Conservation (phyloP, 305 asterid genomes). For the Galium porrigens region DNA sequence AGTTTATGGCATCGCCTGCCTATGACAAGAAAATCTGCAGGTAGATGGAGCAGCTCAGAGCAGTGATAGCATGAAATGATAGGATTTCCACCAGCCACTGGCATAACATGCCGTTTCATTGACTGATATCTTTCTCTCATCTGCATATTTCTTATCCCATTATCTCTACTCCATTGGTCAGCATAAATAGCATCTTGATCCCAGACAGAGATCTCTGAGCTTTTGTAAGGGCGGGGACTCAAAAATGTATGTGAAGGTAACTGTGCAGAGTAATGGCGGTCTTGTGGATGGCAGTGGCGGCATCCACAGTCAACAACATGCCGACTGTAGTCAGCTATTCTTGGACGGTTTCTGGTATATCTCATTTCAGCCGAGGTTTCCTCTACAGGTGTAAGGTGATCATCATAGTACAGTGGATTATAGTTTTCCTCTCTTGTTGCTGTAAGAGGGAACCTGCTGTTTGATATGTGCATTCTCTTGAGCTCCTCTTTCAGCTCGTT, state of each 20-base stretch:
- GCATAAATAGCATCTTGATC: conserved; percentile 27
- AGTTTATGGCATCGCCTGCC: conserved; percentile 45
- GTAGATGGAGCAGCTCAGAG: conserved; percentile 49
- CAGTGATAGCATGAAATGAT: conserved; percentile 54
- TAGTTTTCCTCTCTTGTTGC: conserved; percentile 17
- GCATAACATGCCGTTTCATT: conserved; percentile 41
- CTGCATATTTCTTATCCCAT: conserved; percentile 25
- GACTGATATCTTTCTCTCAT: conserved; percentile 31
- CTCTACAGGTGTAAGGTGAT: conserved; percentile 23
- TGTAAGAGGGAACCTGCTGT: conserved; percentile 20
- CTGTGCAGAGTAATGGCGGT: conserved; percentile 25
- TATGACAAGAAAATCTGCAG: conserved; percentile 55
- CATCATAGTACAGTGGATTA: conserved; percentile 22
- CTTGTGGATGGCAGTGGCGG: conserved; percentile 34
- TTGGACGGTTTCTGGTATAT: conserved; percentile 21
- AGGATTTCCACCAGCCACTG: conserved; percentile 72
- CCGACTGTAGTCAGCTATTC: conserved; percentile 34
- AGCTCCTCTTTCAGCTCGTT: conserved; percentile 60
- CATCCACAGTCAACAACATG: conserved; percentile 37
- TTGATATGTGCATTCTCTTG: conserved; percentile 31
- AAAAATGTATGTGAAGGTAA: conserved; percentile 22
- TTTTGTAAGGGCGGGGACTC: conserved; percentile 40
- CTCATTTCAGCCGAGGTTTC: conserved; percentile 25
- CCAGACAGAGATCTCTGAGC: conserved; percentile 33
- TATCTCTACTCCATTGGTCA: conserved; percentile 27